phyloP scores from a whole-genome alignment of 352 stramenopile genomes.

The Phytopythium kandeliae region DNA sequence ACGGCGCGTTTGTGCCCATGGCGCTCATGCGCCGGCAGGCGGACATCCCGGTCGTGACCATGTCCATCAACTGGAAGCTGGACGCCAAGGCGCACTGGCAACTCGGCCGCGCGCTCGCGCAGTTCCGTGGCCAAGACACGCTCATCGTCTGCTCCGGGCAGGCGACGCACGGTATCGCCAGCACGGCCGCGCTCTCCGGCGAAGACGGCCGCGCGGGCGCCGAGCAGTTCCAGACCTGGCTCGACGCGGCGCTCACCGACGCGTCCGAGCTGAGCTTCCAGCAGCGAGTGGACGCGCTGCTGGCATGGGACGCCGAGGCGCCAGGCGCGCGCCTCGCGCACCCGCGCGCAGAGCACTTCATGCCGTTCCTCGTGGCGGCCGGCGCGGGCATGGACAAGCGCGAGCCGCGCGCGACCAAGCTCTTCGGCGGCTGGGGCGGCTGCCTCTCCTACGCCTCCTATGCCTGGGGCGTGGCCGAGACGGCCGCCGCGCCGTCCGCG shows the following conservation, averaged over 20 bases:
- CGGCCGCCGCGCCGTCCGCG: background rate
- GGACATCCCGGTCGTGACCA: conserved; percentile 80
- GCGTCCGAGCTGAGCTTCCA: conserved; percentile 17
- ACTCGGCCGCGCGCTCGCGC: conserved; percentile 53
- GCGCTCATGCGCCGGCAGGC: conserved; percentile 78
- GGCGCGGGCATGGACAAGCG: background rate
- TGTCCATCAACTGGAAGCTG: conserved; percentile 68
- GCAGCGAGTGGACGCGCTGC: conserved; percentile 29
- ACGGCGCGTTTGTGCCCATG: conserved; percentile 87
- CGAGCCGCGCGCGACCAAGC: conserved; percentile 15
- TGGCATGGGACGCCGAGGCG: conserved; percentile 29
- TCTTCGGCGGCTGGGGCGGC: conserved; percentile 32
- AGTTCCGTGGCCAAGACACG: conserved; percentile 66
- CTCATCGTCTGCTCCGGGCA: conserved; percentile 84
- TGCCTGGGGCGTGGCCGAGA: conserved; percentile 17
- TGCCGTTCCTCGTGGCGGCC: conserved; percentile 17
- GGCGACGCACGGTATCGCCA: conserved; percentile 24
- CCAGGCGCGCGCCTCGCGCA: conserved; percentile 30
- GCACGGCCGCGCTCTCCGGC: conserved; percentile 3
- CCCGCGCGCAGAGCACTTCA: conserved; percentile 44
- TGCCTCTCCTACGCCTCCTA: conserved; percentile 40
- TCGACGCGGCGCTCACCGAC: conserved; percentile 25
- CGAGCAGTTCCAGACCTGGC: conserved; percentile 36
- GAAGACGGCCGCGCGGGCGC: conserved; percentile 14
- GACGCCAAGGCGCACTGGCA: conserved; percentile 50